These are phyloP conservation scores for Xylariaceae sp. DNA, from an alignment of 2,329 filamentous ascomycete species.

Conservation along the genomic window DNA sequence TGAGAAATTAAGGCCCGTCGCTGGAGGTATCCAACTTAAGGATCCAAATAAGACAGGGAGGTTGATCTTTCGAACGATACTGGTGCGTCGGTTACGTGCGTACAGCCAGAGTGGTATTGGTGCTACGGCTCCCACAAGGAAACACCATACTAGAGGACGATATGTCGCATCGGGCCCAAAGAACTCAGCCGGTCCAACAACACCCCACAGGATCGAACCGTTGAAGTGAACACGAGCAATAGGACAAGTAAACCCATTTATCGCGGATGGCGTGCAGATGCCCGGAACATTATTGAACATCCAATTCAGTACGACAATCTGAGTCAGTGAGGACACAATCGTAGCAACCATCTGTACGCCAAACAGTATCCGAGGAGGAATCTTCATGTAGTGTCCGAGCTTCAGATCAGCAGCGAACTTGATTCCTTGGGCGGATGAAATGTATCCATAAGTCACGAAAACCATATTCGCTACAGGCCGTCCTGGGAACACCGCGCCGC, in stretches of 20 bases:
- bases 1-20: constrained; percentile 81
- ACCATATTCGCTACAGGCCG: constrained; percentile 90
- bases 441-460: constrained; percentile 88
- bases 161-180: constrained; percentile 75
- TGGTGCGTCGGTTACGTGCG: constrained; percentile 53
- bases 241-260: constrained; percentile 84
- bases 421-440: constrained; percentile 81
- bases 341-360: constrained; percentile 74
- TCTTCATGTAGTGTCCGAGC: constrained; percentile 84
- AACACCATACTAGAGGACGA: constrained; percentile 73
- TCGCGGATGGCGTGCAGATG: constrained; percentile 73
- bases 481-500: constrained; percentile 76
- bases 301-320: constrained; percentile 85
- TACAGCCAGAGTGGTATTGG: constrained; percentile 74
- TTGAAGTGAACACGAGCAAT: constrained; percentile 88
- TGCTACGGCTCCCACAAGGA: constrained; percentile 69
- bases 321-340: constrained; percentile 71
- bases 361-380: constrained; percentile 74
- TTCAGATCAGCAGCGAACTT: constrained; percentile 88
- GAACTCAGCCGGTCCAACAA: constrained; percentile 78
- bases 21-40: constrained; percentile 81
- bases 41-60: constrained; percentile 79
- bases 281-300: constrained; percentile 75
- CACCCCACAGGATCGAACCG: constrained; percentile 84
- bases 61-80: constrained; percentile 71